Base-by-base conservation (phyloP, 805 yeast genomes). In the Clavispora vitiphila region DNA sequence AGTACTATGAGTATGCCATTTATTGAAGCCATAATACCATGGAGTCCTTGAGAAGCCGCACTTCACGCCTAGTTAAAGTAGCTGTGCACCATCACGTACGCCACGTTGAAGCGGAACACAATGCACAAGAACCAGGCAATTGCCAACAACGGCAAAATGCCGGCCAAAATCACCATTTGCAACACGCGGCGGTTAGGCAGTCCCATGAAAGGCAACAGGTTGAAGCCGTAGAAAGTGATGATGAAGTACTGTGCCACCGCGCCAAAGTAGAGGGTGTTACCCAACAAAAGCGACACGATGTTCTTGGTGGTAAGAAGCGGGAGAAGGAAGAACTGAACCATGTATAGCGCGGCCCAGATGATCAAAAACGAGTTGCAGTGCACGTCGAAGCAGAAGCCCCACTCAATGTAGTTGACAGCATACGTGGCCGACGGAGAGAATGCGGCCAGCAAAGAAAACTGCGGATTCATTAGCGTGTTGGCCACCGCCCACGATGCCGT, bases 361-460 rank as follows among this genome's bases (percentile, higher is more conserved):
- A 51, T 39, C 37, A 51, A 48, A 20, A 51, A 51, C 42, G 50
- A 77, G 61, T 90, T 90, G 67, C 96, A 87, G 64, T 90, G 97
- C 21, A 89, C 82, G 56, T 89, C 97, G 58, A 90, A 90, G 65
- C 96, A 88, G 59, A 87, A 89, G 1, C 91, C 89, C 96, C 96
- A 90, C 58, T 90, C 96, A 40, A 87, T 65, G 50, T 56, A 71
- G 58, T 54, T 69, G 34, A 58, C 54, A 44, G 57, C 64, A 42
- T 41, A 46, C 18, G 39, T 24, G 18, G 51, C 34, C 9, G 47
- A 43, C 8, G 40, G 39, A 21, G 49, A 37, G 20, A 51, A 26
- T 25, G 47, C 48, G 11, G 44, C 12, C 31, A 25, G 25, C 40
- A 46, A 23, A 12, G 46, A 22, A 41, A 50, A 48, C 21, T 32